Evolutionary conservation across 306 rosid genomes (phyloP).

Genomic region (Prunus kanzakura): DNA sequence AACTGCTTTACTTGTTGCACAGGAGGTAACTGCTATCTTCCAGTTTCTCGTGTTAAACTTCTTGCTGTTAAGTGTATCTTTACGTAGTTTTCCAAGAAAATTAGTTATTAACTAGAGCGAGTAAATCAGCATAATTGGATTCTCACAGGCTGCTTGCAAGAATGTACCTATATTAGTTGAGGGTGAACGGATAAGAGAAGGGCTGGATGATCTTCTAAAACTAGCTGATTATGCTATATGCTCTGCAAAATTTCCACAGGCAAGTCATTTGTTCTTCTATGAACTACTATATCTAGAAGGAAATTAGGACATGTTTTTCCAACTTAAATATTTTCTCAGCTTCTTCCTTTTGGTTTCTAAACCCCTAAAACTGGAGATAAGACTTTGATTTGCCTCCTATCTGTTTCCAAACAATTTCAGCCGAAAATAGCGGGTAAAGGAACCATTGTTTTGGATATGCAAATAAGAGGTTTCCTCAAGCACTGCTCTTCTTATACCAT

Average conservation of each 20-base stretch:
- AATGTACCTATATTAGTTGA: constrained; percentile 74
- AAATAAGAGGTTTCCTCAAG: not conserved
- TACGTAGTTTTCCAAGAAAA: not conserved
- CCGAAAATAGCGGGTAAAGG: not conserved
- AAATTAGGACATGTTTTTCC: constrained; percentile 15
- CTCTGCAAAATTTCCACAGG: constrained; percentile 81
- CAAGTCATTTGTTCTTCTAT: constrained; percentile 35
- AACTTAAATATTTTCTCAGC: not conserved
- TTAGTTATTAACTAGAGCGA: not conserved
- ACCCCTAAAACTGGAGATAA: not conserved
- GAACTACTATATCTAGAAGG: constrained; percentile 12
- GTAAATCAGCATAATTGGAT: constrained; percentile 25
- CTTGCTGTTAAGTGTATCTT: constrained; percentile 3
- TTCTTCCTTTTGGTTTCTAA: not conserved
- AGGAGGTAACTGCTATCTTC: constrained; percentile 57
- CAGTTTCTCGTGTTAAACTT: constrained; percentile 8
- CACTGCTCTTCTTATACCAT: not conserved
- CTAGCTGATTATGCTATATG: constrained; percentile 75
- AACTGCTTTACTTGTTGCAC: constrained; percentile 72
- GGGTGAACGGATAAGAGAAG: constrained; percentile 76
- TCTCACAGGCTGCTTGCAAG: constrained; percentile 62
- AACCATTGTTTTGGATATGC: not conserved
- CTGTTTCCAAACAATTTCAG: not conserved
- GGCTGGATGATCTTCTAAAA: constrained; percentile 67
- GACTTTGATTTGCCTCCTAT: not conserved